phyloP scores from a whole-genome alignment of 257 asterid genomes.

The Solanum clarkiae region DNA sequence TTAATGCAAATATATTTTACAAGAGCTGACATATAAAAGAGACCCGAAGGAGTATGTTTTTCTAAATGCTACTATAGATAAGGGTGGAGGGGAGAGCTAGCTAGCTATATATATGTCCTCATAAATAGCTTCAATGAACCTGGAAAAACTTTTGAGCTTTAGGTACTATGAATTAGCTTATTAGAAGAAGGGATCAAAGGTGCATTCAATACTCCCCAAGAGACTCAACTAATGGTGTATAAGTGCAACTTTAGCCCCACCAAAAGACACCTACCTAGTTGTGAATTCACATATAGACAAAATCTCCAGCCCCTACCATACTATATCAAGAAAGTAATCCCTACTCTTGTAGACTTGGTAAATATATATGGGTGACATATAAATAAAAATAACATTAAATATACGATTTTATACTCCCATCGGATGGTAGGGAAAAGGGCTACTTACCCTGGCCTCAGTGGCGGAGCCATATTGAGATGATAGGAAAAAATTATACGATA shows the following conservation, averaged over 20 bases:
- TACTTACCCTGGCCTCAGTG: no score
- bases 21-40: no score
- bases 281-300: background rate
- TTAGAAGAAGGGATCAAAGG: background rate
- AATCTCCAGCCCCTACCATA: background rate
- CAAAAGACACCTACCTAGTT: background rate
- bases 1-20: no score
- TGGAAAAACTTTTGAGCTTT: constrained; percentile 14
- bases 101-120: background rate
- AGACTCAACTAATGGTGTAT: background rate
- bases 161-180: constrained; percentile 18
- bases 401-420: background rate
- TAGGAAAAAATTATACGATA: no score
- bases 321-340: background rate
- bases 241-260: background rate
- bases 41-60: no score
- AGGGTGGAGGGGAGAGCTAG: background rate
- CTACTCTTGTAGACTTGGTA: background rate
- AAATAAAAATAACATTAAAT: background rate
- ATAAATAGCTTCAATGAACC: constrained; percentile 11
- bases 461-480: no score
- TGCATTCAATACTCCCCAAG: constrained; percentile 5
- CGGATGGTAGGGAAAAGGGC: no score
- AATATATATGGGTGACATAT: no score
- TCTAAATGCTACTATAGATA: background rate